These are phyloP conservation scores for Aureobasidium lini DNA, from an alignment of 2,329 filamentous ascomycete genomes.

Conservation along the genomic window DNA sequence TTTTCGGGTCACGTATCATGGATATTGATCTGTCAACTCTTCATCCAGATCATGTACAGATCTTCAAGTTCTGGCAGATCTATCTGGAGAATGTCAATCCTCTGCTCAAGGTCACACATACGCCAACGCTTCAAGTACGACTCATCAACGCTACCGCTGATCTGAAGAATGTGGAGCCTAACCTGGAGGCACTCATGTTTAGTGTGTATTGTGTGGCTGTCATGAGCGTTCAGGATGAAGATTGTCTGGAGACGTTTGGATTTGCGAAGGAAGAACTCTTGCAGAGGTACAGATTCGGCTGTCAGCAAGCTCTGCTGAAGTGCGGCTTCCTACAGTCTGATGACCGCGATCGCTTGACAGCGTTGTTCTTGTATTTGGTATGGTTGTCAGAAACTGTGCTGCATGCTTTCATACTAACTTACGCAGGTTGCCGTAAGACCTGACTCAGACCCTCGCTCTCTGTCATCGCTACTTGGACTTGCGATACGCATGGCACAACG, in stretches of 20 bases:
- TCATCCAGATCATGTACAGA: slow-evolving; percentile 58
- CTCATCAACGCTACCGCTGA: slow-evolving; percentile 56
- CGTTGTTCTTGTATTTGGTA: slow-evolving; percentile 46
- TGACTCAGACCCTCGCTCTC: slow-evolving; percentile 52
- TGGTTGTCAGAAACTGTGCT: background rate
- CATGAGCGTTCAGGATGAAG: slow-evolving; percentile 47
- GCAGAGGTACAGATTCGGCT: slow-evolving; percentile 36
- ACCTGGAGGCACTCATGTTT: slow-evolving; percentile 56
- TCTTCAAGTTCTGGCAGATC: slow-evolving; percentile 66
- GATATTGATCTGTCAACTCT: slow-evolving; percentile 40
- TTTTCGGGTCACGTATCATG: slow-evolving; percentile 43
- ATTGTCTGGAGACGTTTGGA: slow-evolving; percentile 41
- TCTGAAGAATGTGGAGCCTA: slow-evolving; percentile 48
- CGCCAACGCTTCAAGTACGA: slow-evolving; percentile 59
- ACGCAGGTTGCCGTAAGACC: slow-evolving; percentile 49
- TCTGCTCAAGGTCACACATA: slow-evolving; percentile 63
- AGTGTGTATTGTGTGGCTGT: slow-evolving; percentile 58
- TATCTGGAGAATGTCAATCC: slow-evolving; percentile 71
- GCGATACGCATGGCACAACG: slow-evolving; percentile 61
- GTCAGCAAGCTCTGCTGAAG: slow-evolving; percentile 41
- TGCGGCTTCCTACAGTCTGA: slow-evolving; percentile 34
- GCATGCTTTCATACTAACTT: background rate
- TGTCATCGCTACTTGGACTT: slow-evolving; percentile 57
- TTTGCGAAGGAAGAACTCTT: slow-evolving; percentile 33
- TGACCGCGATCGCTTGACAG: slow-evolving; percentile 42